Base-by-base conservation (phyloP, 371 early-diverging fungal genomes). In the Apophysomyces trapeziformis region DNA sequence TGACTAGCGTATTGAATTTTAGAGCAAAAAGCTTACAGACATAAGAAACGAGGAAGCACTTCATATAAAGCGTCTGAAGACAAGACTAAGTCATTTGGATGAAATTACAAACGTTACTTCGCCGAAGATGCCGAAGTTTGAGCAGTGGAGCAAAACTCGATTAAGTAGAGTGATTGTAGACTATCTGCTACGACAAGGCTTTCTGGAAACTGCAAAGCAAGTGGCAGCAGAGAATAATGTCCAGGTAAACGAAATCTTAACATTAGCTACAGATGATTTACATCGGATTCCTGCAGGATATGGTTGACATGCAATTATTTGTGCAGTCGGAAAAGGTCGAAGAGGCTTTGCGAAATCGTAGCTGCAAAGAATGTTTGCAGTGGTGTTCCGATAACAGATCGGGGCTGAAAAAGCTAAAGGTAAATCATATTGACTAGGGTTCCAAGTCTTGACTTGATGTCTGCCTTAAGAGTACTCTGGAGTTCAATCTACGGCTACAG, bases 371-470 rank as follows among this genome's bases (percentile, higher is more conserved):
- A 73, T 91, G 93, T 50, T 75, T 99, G 57, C 84, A 84, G 35
- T 99, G 98, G 99, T 98, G 97, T 71, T 85, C 83, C 21, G 97
- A 97, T 21, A 97, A 98, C 80, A 85, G 88, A 46, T 89, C 93
- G 1, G 87, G 83, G 7, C 78, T 98, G 57, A 89, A 90, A 68
- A 97, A 96, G 71, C 64, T 76, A 57, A 77, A 79, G 68, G 82
- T 75, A 64, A 60, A 26, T 26, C 32, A 26, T 26, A 26, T 26
- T 26, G 32, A 26, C 32, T 26, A 26, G 32, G 2, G 32, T 57
- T 50, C 13, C n/a, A 63, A 41, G 21, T 60, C 18, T 37, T 45
- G 14, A 44, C 16, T 9, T 43, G 13, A 32, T 43, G 12, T 14
- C 44, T 43, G 36, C 35, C 32, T 57, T 16, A 62, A 94, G 94